Evolutionary conservation across 139 green algal genomes (phyloP).

Genomic region (Eudorina sp.): DNA sequence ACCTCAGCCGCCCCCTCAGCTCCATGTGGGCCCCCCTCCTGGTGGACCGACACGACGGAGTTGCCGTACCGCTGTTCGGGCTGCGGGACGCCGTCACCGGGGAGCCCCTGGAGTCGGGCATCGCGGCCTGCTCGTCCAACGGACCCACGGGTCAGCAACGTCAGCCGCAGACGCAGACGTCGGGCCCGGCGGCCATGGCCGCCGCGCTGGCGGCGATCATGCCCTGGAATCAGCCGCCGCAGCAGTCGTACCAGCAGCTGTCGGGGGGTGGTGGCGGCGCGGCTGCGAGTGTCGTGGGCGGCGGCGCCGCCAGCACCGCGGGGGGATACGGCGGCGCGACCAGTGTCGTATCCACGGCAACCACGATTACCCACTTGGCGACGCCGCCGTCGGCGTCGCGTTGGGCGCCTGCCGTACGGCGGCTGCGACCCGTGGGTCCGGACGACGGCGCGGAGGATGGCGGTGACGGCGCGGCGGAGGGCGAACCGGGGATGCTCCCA

Average conservation of each 20-base stretch:
- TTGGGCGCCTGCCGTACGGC: slow-evolving; percentile 36
- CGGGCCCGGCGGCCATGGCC: no score
- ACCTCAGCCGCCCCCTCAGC: slow-evolving; percentile 24
- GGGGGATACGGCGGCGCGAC: background rate
- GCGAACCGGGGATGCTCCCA: no score
- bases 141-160: no score
- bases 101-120: background rate
- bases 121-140: background rate
- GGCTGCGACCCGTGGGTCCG: slow-evolving; percentile 2
- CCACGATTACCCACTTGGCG: background rate
- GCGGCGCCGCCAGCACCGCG: background rate
- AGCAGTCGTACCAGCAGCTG: background rate
- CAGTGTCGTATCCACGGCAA: slow-evolving; percentile 4
- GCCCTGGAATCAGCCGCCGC: background rate
- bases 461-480: background rate
- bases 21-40: slow-evolving; percentile 56
- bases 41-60: slow-evolving; percentile 51
- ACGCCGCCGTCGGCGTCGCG: background rate
- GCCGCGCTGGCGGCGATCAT: background rate
- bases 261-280: background rate
- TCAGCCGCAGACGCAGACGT: no score
- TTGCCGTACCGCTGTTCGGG: slow-evolving; percentile 18
- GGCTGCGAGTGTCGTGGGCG: background rate
- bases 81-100: background rate
- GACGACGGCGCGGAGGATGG: background rate